phyloP scores from a whole-genome alignment of 208 protist genomes.

The Trypanosoma grayi region DNA sequence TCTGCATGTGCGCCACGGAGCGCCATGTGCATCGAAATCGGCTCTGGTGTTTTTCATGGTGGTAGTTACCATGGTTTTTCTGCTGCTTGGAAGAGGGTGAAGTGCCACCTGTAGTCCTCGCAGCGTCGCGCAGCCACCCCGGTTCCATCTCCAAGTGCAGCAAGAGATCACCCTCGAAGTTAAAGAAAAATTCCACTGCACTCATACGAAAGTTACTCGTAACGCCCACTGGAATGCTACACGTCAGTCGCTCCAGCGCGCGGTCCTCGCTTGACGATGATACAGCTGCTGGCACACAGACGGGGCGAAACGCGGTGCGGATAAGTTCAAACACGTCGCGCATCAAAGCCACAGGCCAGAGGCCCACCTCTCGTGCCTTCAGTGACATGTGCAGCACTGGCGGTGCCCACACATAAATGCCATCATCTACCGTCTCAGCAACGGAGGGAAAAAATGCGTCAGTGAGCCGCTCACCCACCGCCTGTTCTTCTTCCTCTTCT shows the following conservation, averaged over 20 bases:
- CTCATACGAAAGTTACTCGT: slow-evolving; percentile 14
- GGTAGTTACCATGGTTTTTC: not conserved
- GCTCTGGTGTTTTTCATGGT: slow-evolving; percentile 5
- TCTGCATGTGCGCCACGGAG: slow-evolving; percentile 11
- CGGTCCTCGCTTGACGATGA: not conserved
- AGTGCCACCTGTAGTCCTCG: too few relatives aligned
- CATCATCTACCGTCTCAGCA: not conserved
- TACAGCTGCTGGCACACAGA: not conserved
- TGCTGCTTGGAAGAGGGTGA: too few relatives aligned
- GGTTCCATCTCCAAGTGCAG: slow-evolving; percentile 28
- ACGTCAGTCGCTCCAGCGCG: slow-evolving; percentile 1
- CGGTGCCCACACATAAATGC: not conserved
- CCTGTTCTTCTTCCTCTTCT: not conserved
- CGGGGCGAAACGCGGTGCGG: slow-evolving; percentile 20
- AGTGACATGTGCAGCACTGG: not conserved
- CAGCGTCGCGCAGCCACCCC: slow-evolving; percentile 16
- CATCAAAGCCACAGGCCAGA: slow-evolving; percentile 37
- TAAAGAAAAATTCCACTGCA: slow-evolving; percentile 25
- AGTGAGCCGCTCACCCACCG: not conserved
- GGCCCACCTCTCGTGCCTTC: slow-evolving; percentile 2
- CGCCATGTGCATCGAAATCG: slow-evolving; percentile 30
- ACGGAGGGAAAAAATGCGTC: slow-evolving; percentile 1
- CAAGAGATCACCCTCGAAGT: slow-evolving; percentile 20
- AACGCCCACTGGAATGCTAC: slow-evolving; percentile 13
- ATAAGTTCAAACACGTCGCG: slow-evolving; percentile 42